Evolutionary conservation across 1,139 yeast species (phyloP).

Genomic region (Kodamaea alishanica): DNA sequence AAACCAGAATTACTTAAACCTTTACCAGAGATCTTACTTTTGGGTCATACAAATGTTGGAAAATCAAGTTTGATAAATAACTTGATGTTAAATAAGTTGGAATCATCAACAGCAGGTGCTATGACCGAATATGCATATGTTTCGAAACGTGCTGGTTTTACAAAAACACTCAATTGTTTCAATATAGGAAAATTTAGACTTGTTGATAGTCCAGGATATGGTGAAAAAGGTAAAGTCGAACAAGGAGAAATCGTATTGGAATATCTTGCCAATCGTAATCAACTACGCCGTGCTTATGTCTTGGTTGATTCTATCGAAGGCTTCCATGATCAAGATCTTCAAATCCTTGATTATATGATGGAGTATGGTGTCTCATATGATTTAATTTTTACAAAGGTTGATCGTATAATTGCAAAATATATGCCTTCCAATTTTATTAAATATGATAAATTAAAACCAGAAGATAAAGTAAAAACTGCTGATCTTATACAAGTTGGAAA

Average conservation of each 20-base stretch:
- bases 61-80: conserved; percentile 73
- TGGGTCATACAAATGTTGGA: conserved; percentile 84
- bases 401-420: conserved; percentile 38
- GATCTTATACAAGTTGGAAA: conserved; percentile 20
- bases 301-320: conserved; percentile 60
- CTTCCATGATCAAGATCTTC: conserved; percentile 52
- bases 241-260: conserved; percentile 70
- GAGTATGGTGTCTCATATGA: conserved; percentile 65
- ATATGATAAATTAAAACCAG: conserved; percentile 2
- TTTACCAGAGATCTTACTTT: conserved; percentile 65
- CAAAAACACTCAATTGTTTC: conserved; percentile 73
- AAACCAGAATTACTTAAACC: conserved; percentile 26
- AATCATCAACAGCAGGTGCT: conserved; percentile 23
- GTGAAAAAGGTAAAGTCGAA: conserved; percentile 52
- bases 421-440: conserved; percentile 11
- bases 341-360: conserved; percentile 48
- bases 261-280: conserved; percentile 53
- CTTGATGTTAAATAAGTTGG: conserved; percentile 32
- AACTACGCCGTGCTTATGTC: conserved; percentile 56
- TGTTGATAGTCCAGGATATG: conserved; percentile 88
- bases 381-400: conserved; percentile 72
- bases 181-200: conserved; percentile 62
- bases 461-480: conserved; percentile 9
- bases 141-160: conserved; percentile 66
- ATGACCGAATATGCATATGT: conserved; percentile 48